Conservation (phyloP, 2,329 filamentous ascomycete genomes). For the Eutypa lata region DNA sequence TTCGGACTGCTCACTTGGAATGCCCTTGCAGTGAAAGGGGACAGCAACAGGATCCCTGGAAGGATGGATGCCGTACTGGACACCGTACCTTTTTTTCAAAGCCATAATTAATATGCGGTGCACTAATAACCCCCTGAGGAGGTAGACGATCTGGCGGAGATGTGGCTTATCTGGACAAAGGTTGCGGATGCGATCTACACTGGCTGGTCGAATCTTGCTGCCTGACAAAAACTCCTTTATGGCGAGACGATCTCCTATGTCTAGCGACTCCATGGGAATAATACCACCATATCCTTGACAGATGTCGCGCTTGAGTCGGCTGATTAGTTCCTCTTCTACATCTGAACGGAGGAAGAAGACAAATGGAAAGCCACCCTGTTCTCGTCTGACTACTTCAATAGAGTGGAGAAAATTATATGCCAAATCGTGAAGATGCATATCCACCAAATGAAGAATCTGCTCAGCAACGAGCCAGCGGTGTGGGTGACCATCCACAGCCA, state of each 20-base stretch:
- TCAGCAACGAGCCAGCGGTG: constrained; percentile 47
- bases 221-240: constrained; percentile 26
- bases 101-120: constrained; percentile 57
- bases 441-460: constrained; percentile 37
- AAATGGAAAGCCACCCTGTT: constrained; percentile 47
- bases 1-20: constrained; percentile 59
- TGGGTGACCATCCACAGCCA: constrained; percentile 49
- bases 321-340: constrained; percentile 42
- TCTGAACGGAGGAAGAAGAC: constrained; percentile 51
- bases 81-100: constrained; percentile 63
- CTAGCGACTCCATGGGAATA: constrained; percentile 26
- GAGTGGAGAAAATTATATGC: constrained; percentile 32
- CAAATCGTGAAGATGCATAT: constrained; percentile 36
- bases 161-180: constrained; percentile 33
- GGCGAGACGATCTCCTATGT: constrained; percentile 25
- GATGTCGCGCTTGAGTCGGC: constrained; percentile 38
- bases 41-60: constrained; percentile 59
- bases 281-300: constrained; percentile 29
- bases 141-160: constrained; percentile 38
- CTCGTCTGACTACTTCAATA: constrained; percentile 44
- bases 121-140: constrained; percentile 62
- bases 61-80: constrained; percentile 60
- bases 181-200: constrained; percentile 19
- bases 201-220: constrained; percentile 16
- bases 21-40: constrained; percentile 64